Conservation (phyloP, 768 basidiomycete genomes). For the Rossbeevera mucosa region DNA sequence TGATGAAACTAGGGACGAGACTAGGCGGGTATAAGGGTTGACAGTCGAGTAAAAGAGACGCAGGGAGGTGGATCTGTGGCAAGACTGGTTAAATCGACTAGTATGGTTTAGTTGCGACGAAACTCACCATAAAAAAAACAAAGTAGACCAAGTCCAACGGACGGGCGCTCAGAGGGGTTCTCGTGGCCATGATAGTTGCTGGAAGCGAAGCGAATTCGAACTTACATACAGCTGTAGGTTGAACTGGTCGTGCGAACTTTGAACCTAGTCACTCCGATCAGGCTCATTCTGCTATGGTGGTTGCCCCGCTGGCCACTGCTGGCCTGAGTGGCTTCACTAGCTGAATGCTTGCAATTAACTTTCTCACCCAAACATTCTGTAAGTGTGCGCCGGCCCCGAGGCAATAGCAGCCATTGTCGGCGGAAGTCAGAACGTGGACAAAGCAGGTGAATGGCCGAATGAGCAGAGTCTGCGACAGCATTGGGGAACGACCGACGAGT, state of each 20-base stretch:
- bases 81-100: not conserved
- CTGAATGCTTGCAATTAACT: too few relatives aligned
- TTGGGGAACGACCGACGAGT: too few relatives aligned
- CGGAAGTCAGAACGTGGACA: too few relatives aligned
- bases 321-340: too few relatives aligned
- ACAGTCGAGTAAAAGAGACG: slow-evolving; percentile 65
- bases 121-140: slow-evolving; percentile 58
- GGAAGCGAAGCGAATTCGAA: not conserved
- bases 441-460: too few relatives aligned
- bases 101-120: not conserved
- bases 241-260: too few relatives aligned
- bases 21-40: slow-evolving; percentile 59
- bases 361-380: not conserved
- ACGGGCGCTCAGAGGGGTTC: slow-evolving; percentile 46
- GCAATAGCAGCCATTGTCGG: too few relatives aligned
- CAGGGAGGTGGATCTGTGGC: slow-evolving; percentile 64
- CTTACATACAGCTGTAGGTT: not conserved
- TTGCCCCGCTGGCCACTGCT: too few relatives aligned
- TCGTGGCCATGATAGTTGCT: slow-evolving; percentile 8
- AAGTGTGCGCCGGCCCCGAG: too few relatives aligned
- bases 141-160: slow-evolving; percentile 69
- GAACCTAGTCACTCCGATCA: too few relatives aligned
- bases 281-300: too few relatives aligned
- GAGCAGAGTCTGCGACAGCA: too few relatives aligned
- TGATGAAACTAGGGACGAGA: slow-evolving; percentile 46